phyloP scores from a whole-genome alignment of 495 filamentous ascomycete species.

The Aspergillus cavernicola region DNA sequence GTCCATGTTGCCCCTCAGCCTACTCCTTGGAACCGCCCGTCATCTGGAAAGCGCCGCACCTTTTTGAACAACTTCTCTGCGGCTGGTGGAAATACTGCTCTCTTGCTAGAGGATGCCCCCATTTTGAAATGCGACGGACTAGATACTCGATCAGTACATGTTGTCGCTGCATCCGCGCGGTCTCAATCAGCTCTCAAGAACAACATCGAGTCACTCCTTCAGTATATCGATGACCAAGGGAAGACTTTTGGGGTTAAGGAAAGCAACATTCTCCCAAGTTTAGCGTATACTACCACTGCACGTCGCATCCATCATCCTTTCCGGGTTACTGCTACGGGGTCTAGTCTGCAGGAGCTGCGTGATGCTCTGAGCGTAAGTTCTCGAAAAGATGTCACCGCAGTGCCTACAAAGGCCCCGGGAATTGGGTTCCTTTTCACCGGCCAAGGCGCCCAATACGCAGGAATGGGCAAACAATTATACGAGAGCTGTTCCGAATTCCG shows the following conservation, averaged over 20 bases:
- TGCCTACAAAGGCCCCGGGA: constrained; percentile 41
- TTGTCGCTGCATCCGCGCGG: constrained; percentile 51
- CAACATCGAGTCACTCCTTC: constrained; percentile 48
- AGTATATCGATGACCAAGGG: constrained; percentile 49
- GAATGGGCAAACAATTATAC: constrained; percentile 71
- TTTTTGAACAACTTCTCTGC: constrained; percentile 69
- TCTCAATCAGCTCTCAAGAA: constrained; percentile 52
- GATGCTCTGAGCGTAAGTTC: constrained; percentile 22
- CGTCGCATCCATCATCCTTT: constrained; percentile 79
- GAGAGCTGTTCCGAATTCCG: constrained; percentile 64
- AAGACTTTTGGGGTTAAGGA: constrained; percentile 37
- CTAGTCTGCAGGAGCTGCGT: constrained; percentile 30
- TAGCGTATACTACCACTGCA: constrained; percentile 82
- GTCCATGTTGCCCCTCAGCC: constrained; percentile 63
- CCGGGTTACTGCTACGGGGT: constrained; percentile 59
- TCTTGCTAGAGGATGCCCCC: constrained; percentile 55
- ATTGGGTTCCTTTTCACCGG: constrained; percentile 54
- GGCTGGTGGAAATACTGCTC: constrained; percentile 51
- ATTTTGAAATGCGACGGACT: constrained; percentile 34
- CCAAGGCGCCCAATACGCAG: constrained; percentile 55
- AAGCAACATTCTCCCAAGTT: constrained; percentile 26
- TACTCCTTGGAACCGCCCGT: constrained; percentile 60
- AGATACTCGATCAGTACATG: constrained; percentile 50
- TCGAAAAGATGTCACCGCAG: constrained; percentile 32
- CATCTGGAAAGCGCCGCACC: constrained; percentile 59